Conservation (phyloP, 2,329 filamentous ascomycete genomes). For the Diplodia mutila region DNA sequence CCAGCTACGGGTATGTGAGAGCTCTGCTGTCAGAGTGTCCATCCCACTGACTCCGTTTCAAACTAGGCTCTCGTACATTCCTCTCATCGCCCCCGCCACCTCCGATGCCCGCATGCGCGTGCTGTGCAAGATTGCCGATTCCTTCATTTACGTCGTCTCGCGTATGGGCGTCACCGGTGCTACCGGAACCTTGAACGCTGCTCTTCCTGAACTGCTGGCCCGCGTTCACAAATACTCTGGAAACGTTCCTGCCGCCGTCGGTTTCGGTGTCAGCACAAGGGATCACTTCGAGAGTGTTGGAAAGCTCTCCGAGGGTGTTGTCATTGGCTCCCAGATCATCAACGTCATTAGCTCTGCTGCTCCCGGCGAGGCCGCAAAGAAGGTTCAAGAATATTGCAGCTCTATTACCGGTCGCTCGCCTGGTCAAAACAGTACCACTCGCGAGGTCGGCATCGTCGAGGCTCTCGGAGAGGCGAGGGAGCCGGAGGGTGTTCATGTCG, state of each 20-base stretch:
- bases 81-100: constrained; percentile 92
- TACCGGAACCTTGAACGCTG: constrained; percentile 77
- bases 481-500: constrained; percentile 67
- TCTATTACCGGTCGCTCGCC: constrained; percentile 65
- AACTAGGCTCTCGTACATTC: constrained; percentile 82
- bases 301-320: constrained; percentile 85
- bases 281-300: constrained; percentile 91
- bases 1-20: constrained; percentile 66
- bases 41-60: neutral
- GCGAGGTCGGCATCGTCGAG: constrained; percentile 73
- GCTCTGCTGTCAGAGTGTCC: neutral
- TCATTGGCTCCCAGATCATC: constrained; percentile 95
- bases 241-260: constrained; percentile 86
- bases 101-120: constrained; percentile 93
- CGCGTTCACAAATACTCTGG: constrained; percentile 92
- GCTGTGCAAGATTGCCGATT: constrained; percentile 94
- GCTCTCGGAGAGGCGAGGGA: constrained; percentile 65
- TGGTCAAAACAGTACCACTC: constrained; percentile 55
- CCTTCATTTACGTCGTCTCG: constrained; percentile 98
- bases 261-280: constrained; percentile 93
- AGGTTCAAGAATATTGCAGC: constrained; percentile 85
- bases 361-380: constrained; percentile 67
- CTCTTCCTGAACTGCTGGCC: constrained; percentile 78
- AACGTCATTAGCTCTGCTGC: constrained; percentile 73
- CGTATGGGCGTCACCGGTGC: constrained; percentile 96